phyloP scores from a whole-genome alignment of 441 rosid genomes.

The Mallotus japonicus region DNA sequence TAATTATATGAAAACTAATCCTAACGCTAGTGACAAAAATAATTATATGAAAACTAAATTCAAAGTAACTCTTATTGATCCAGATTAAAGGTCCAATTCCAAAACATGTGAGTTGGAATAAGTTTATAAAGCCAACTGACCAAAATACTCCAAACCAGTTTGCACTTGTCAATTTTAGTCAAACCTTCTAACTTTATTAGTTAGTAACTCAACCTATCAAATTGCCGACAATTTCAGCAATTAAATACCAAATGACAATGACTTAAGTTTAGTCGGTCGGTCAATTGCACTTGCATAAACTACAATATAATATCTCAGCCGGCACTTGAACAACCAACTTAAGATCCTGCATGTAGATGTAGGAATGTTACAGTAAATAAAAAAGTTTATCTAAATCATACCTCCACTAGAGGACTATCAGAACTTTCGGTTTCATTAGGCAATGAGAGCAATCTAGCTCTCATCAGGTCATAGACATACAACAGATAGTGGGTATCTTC shows the following conservation, averaged over 20 bases:
- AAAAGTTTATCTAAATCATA: slow-evolving; percentile 26
- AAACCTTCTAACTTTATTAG: not conserved
- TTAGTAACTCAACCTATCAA: not conserved
- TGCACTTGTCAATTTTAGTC: too few species aligned
- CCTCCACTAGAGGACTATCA: slow-evolving; percentile 70
- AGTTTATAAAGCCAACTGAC: not conserved
- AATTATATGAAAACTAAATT: not conserved
- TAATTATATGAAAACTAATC: too few species aligned
- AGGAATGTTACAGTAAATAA: slow-evolving; percentile 4
- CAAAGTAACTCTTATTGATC: not conserved
- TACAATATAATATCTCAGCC: not conserved
- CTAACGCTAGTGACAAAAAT: too few species aligned
- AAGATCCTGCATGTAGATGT: not conserved
- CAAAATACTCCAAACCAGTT: not conserved
- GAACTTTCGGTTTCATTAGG: slow-evolving; percentile 43
- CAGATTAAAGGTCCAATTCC: not conserved
- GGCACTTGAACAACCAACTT: not conserved
- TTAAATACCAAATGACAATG: not conserved
- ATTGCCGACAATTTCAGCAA: not conserved
- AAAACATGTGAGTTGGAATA: too few species aligned
- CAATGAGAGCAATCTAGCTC: slow-evolving; percentile 38
- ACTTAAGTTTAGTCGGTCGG: not conserved
- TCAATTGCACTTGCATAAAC: not conserved
- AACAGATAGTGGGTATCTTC: slow-evolving; percentile 94
- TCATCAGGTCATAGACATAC: slow-evolving; percentile 77